A percentile compares a stretch with the other conserved stretches of the same genome.
These are phyloP conservation scores for Botrytis byssoidea DNA, from an alignment of 2,329 filamentous ascomycete genomes.

Conservation along the genomic window DNA sequence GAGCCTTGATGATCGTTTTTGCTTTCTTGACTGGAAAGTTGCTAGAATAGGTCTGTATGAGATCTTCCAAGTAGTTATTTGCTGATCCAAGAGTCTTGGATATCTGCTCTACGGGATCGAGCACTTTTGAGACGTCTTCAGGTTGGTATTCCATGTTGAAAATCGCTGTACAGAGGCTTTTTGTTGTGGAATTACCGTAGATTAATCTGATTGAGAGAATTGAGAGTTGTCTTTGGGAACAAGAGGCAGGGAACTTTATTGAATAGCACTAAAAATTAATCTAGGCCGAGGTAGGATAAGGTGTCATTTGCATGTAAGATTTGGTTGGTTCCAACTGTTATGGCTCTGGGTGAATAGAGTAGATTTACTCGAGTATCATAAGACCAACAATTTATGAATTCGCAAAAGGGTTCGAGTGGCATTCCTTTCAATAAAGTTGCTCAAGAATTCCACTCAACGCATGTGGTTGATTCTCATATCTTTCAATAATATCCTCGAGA, in stretches of 20 bases:
- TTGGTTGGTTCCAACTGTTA: background rate
- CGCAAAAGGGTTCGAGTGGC: background rate
- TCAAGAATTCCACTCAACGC: background rate
- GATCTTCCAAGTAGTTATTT: background rate
- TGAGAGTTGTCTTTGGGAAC: background rate
- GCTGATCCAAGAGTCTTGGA: background rate
- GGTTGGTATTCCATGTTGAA: background rate
- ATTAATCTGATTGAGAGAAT: background rate
- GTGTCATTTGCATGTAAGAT: background rate
- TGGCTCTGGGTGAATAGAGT: background rate
- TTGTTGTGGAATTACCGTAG: background rate
- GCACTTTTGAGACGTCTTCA: background rate
- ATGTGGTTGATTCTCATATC: conserved; percentile 33
- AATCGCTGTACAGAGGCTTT: background rate
- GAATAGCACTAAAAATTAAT: background rate
- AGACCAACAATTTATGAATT: background rate
- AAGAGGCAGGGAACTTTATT: background rate
- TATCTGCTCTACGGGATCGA: no score
- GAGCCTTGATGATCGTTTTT: background rate
- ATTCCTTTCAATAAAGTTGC: background rate
- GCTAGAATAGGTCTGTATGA: background rate
- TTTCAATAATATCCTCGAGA: background rate
- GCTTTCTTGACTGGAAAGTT: background rate
- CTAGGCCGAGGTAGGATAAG: background rate
- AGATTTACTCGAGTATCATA: background rate